Conservation (phyloP, 257 asterid genomes). For the Catharanthus roseus region DNA sequence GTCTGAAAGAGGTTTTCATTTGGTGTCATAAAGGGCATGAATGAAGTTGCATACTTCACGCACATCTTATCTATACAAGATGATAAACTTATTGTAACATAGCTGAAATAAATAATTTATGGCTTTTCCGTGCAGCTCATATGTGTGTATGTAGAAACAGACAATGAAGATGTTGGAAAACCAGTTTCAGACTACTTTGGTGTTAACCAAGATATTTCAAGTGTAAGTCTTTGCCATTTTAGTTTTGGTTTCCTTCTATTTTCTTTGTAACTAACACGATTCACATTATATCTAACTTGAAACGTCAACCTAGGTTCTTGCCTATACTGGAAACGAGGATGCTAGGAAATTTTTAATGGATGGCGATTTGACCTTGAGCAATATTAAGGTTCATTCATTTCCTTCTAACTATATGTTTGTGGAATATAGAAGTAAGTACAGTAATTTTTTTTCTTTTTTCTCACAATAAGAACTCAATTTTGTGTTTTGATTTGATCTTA, state of each 20-base stretch:
- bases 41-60: neutral
- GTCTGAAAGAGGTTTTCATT: neutral
- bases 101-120: neutral
- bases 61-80: neutral
- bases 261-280: neutral
- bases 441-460: too few relatives aligned
- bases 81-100: neutral
- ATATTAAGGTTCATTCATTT: constrained; percentile 52
- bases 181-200: constrained; percentile 83
- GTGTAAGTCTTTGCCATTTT: constrained; percentile 32
- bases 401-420: constrained; percentile 2
- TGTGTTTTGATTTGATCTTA: constrained; percentile 12
- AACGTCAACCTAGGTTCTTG: constrained; percentile 58
- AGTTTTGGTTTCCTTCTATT: neutral
- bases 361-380: constrained; percentile 57
- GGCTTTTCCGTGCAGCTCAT: constrained; percentile 49
- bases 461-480: too few relatives aligned
- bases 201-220: constrained; percentile 52
- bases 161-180: constrained; percentile 80
- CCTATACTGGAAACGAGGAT: constrained; percentile 92
- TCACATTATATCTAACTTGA: constrained; percentile 10
- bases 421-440: neutral
- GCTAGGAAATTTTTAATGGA: constrained; percentile 70
- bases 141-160: constrained; percentile 64
- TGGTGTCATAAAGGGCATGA: neutral